Conservation (phyloP, 768 basidiomycete species). For the Boletus reticuloceps region DNA sequence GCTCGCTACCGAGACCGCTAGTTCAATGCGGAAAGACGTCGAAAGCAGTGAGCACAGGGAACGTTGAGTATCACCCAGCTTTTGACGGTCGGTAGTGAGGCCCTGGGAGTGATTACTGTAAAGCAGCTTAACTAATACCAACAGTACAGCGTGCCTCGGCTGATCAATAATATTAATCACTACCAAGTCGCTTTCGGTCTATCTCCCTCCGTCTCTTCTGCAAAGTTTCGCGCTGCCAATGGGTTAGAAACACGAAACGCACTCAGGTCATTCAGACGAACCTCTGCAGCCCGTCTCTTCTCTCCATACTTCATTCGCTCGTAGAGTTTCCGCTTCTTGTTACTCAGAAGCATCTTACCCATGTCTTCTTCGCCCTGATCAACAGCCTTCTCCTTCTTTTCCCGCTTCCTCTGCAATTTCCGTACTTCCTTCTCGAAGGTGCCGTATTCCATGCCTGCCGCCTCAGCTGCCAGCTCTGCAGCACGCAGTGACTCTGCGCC, state of each 20-base stretch:
- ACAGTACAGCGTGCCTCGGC: not conserved
- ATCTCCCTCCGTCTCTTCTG: slow-evolving; percentile 57
- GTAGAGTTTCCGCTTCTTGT: slow-evolving; percentile 89
- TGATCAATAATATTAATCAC: not conserved
- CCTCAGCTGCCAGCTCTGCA: slow-evolving; percentile 92
- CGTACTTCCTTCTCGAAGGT: slow-evolving; percentile 75
- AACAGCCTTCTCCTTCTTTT: slow-evolving; percentile 34
- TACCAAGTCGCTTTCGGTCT: not conserved
- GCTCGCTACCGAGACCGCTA: not conserved
- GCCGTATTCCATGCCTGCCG: slow-evolving; percentile 75
- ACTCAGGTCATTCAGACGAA: slow-evolving; percentile 36
- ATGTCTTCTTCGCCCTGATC: slow-evolving; percentile 67
- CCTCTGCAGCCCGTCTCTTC: slow-evolving; percentile 75
- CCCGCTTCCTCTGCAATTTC: slow-evolving; percentile 48
- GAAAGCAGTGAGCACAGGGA: not conserved
- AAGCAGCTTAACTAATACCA: slow-evolving; percentile 12
- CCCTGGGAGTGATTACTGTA: not conserved
- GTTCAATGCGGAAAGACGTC: not conserved
- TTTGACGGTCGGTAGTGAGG: slow-evolving; percentile 5
- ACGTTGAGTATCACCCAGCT: not conserved
- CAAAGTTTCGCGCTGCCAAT: slow-evolving; percentile 54
- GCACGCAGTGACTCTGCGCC: slow-evolving; percentile 74
- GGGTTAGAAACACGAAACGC: slow-evolving; percentile 7
- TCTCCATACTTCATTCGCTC: slow-evolving; percentile 91
- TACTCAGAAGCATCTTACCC: slow-evolving; percentile 98